These are phyloP conservation scores for Lactarius indigo DNA, from an alignment of 768 basidiomycete species.

Conservation along the genomic window DNA sequence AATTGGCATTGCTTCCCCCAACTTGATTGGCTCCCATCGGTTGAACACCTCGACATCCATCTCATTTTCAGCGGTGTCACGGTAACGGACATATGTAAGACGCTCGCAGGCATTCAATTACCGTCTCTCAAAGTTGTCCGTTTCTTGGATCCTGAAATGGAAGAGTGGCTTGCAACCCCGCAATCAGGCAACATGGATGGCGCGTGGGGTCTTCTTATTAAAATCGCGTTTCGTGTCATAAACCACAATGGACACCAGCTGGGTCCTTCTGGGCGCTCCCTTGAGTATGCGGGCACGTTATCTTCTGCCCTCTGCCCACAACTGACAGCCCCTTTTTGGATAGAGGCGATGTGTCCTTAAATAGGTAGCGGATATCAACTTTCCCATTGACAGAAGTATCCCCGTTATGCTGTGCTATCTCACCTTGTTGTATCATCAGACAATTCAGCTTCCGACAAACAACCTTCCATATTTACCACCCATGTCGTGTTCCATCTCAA, in stretches of 20 bases:
- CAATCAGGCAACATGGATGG: slow-evolving; percentile 9
- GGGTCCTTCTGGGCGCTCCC: slow-evolving; percentile 1
- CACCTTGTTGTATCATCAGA: background rate
- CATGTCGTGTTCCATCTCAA: background rate
- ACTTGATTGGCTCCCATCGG: background rate
- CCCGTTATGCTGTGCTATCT: background rate
- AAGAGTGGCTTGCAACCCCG: slow-evolving; percentile 8
- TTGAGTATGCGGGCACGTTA: background rate
- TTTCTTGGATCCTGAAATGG: slow-evolving; percentile 2
- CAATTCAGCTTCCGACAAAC: background rate
- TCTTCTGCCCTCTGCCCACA: background rate
- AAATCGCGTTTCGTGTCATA: slow-evolving; percentile 9
- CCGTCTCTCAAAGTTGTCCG: slow-evolving; percentile 9
- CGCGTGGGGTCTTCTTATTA: slow-evolving; percentile 11
- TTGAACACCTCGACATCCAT: slow-evolving; percentile 7
- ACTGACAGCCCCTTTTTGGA: background rate
- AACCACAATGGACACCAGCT: slow-evolving; percentile 7
- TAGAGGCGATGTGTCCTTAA: background rate
- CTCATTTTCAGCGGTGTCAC: background rate
- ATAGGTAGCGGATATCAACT: background rate
- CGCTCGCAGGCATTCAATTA: slow-evolving; percentile 4
- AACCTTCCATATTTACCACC: background rate
- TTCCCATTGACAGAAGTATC: too few species aligned
- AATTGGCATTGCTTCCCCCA: slow-evolving; percentile 8
- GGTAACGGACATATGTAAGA: slow-evolving; percentile 6